Evolutionary conservation across 2,329 filamentous ascomycete genomes (phyloP).

Genomic region (Exophiala mesophila): DNA sequence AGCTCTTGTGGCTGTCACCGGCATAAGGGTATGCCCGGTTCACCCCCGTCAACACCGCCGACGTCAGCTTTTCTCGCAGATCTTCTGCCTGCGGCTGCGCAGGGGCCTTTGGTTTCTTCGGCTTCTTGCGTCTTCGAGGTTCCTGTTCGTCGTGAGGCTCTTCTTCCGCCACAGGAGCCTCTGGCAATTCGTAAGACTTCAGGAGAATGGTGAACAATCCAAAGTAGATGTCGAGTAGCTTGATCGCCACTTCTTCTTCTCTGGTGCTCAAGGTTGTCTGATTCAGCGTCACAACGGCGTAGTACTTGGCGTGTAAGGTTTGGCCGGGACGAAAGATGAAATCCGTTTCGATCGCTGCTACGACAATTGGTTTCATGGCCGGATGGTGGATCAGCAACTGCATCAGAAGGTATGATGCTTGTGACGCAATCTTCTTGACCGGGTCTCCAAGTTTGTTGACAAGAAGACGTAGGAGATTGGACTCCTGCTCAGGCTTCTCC

Average conservation of each 20-base stretch:
- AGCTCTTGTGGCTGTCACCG: constrained; percentile 70
- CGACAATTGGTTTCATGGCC: constrained; percentile 85
- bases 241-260: constrained; percentile 74
- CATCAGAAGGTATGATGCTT: constrained; percentile 86
- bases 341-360: constrained; percentile 80
- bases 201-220: constrained; percentile 77
- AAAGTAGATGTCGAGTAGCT: constrained; percentile 87
- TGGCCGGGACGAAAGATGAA: constrained; percentile 83
- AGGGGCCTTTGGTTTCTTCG: constrained; percentile 24
- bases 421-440: constrained; percentile 90
- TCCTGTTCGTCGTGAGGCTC: constrained; percentile 36
- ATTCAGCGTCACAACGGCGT: constrained; percentile 92
- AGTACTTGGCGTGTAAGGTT: constrained; percentile 84
- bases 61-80: constrained; percentile 83
- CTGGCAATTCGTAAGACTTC: constrained; percentile 52
- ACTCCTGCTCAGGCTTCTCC: constrained; percentile 95
- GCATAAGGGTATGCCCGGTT: constrained; percentile 95
- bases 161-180: constrained; percentile 40
- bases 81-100: constrained; percentile 55
- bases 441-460: constrained; percentile 97
- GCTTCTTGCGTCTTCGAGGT: constrained; percentile 15
- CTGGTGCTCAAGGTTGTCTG: constrained; percentile 87
- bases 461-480: constrained; percentile 81
- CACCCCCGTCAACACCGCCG: constrained; percentile 85
- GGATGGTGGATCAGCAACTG: constrained; percentile 86